Conservation (phyloP, 495 filamentous ascomycete genomes). For the Neurospora sp. region DNA sequence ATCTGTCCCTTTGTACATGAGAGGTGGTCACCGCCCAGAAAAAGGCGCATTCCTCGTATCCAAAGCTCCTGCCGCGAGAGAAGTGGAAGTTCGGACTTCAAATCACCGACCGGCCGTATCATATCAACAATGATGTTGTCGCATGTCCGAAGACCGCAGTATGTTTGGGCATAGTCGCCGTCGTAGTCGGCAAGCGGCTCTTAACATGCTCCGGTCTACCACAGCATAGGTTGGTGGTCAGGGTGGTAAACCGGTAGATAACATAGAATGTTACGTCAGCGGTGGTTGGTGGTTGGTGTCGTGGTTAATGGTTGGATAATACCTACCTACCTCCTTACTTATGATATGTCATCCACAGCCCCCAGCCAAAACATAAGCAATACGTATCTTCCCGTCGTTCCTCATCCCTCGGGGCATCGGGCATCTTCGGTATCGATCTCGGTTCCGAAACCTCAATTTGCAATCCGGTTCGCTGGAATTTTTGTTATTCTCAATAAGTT, state of each 20-base stretch:
- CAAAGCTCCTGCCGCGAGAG: background rate
- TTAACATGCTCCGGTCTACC: background rate
- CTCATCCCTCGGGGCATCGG: background rate
- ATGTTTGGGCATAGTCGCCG: background rate
- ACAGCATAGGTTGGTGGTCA: background rate
- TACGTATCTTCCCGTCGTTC: background rate
- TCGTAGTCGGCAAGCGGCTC: background rate
- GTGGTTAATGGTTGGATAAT: background rate
- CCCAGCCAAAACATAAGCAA: background rate
- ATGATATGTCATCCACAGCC: background rate
- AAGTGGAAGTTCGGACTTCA: background rate
- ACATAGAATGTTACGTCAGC: background rate
- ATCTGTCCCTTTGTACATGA: background rate
- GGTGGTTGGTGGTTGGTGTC: background rate
- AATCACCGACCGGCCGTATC: background rate
- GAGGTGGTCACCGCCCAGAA: no score
- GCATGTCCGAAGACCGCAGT: background rate
- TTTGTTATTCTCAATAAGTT: background rate
- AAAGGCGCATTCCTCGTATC: background rate
- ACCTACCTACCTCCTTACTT: background rate
- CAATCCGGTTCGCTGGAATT: background rate
- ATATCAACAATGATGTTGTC: background rate
- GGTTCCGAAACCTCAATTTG: background rate
- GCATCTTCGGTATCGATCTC: background rate
- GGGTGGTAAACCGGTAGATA: background rate